A percentile compares a stretch with the other conserved stretches of the same genome.
Evolutionary conservation across 805 yeast species (phyloP).

Genomic region (Torulaspora maleeae): DNA sequence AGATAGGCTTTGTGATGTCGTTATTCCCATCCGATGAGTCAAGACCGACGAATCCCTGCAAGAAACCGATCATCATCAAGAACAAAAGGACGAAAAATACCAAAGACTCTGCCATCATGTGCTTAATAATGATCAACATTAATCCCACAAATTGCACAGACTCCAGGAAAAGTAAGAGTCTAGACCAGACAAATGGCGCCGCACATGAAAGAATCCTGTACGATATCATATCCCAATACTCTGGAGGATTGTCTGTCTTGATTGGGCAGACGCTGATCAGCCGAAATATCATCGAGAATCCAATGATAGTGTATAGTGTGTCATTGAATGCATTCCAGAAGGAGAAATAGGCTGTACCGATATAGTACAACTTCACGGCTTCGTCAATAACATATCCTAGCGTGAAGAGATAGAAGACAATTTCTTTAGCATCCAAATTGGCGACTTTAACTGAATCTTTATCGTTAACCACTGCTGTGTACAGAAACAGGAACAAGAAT

Average conservation of each 20-base stretch:
- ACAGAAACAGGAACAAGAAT: slow-evolving; percentile 55
- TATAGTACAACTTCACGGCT: slow-evolving; percentile 62
- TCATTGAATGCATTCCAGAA: slow-evolving; percentile 81
- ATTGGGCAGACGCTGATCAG: slow-evolving; percentile 35
- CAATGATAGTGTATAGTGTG: slow-evolving; percentile 53
- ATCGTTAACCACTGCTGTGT: slow-evolving; percentile 61
- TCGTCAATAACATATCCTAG: slow-evolving; percentile 66
- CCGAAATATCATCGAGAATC: slow-evolving; percentile 53
- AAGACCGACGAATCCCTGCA: slow-evolving; percentile 81
- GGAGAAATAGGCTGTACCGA: slow-evolving; percentile 66
- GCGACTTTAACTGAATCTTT: slow-evolving; percentile 36
- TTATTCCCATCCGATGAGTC: slow-evolving; percentile 84
- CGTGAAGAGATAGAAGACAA: slow-evolving; percentile 59
- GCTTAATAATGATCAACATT: slow-evolving; percentile 77
- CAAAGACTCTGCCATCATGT: slow-evolving; percentile 83
- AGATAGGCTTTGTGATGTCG: slow-evolving; percentile 63
- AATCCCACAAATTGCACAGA: slow-evolving; percentile 81
- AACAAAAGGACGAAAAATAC: slow-evolving; percentile 70
- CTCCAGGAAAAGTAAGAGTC: slow-evolving; percentile 71
- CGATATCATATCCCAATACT: slow-evolving; percentile 50
- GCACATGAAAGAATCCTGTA: slow-evolving; percentile 71
- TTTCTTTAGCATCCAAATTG: slow-evolving; percentile 47
- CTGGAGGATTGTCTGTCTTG: slow-evolving; percentile 22
- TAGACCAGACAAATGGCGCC: slow-evolving; percentile 83
- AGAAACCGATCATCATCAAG: slow-evolving; percentile 70